Evolutionary conservation across 192 early-diverging fungal genomes (phyloP), one percentile per base, ranked within the genome.

Genomic region (Coemansia sp.): DNA sequence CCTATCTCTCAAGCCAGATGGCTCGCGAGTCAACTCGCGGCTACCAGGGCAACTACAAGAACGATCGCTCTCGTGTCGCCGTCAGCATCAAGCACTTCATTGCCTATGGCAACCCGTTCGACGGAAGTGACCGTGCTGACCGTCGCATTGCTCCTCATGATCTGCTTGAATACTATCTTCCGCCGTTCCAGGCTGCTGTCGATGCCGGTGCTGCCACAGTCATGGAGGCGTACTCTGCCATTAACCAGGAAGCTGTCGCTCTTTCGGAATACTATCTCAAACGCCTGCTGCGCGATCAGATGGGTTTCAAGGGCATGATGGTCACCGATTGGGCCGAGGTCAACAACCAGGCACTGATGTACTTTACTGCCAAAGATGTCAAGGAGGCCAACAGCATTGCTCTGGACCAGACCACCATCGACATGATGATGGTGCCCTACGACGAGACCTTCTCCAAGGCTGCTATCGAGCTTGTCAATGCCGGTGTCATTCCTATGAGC

Each of bases 81-180:
- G 87, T 85, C 2, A 87, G 87, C 48, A 77, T 88, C 72, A 89
- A 89, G 73, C 87, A 89, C 58, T 89, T 89, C 73, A 85, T 89
- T 42, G 87, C 81, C 31, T 89, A 89, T 64, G 86, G 86, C 4
- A 80, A 82, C 5, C 84, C 87, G 25, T 85, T 84, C 34, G 80
- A 82, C 56, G 73, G 74, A 64, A 62, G 49, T 11, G 75, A 77
- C 61, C 60, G 72, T 29, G 69, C 62, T 16, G 67, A 80, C 48
- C 58, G 82, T 64, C 64, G 83, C 68, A 52, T 87, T 77, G 82
- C 83, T 64, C 17, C 80, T 49, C 61, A 82, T 56, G 84, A 83
- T 49, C 56, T 89, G 63, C 72, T 86, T 59, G 88, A 89, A 57
- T 89, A 86, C 67, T 87, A 84, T 34, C 84, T 87, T 0, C 88